A percentile compares a stretch with the other conserved stretches of the same genome.
These are phyloP conservation scores for Chrysosporium keratinophilum DNA, from an alignment of 2,329 filamentous ascomycete genomes.

Conservation along the genomic window DNA sequence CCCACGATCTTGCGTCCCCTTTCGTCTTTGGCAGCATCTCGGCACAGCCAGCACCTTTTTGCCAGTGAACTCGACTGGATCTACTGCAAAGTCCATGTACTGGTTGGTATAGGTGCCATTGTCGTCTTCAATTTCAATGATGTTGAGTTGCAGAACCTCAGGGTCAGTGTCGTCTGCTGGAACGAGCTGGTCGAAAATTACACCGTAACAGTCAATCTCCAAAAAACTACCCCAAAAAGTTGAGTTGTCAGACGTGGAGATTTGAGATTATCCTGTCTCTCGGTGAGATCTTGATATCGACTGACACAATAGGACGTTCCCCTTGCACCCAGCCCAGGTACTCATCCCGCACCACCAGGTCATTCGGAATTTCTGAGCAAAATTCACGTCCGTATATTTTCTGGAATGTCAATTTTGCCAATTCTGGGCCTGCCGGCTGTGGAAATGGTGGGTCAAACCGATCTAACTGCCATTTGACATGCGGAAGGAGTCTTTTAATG, in stretches of 20 bases:
- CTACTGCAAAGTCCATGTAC: not conserved
- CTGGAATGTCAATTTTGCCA: not conserved
- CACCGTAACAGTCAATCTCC: not conserved
- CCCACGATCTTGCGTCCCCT: not conserved
- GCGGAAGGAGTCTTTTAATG: not conserved
- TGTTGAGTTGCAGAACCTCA: not conserved
- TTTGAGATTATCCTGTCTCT: not conserved
- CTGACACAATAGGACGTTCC: not conserved
- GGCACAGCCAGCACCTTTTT: not conserved
- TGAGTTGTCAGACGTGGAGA: not conserved
- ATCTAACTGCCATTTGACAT: not conserved
- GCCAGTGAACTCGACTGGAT: not conserved
- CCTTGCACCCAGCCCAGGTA: not conserved
- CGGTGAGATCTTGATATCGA: not conserved
- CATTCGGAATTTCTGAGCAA: not conserved
- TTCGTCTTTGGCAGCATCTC: not conserved
- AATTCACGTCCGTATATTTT: not conserved
- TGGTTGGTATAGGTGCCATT: not conserved
- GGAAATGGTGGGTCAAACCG: not conserved
- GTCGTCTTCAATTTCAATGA: not conserved
- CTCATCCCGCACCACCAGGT: not conserved
- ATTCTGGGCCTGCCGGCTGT: not conserved
- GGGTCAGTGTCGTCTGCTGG: not conserved
- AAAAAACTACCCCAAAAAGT: not conserved
- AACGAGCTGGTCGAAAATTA: not conserved